Conservation (phyloP, 2,329 filamentous ascomycete genomes). For the Fusarium vanettenii region DNA sequence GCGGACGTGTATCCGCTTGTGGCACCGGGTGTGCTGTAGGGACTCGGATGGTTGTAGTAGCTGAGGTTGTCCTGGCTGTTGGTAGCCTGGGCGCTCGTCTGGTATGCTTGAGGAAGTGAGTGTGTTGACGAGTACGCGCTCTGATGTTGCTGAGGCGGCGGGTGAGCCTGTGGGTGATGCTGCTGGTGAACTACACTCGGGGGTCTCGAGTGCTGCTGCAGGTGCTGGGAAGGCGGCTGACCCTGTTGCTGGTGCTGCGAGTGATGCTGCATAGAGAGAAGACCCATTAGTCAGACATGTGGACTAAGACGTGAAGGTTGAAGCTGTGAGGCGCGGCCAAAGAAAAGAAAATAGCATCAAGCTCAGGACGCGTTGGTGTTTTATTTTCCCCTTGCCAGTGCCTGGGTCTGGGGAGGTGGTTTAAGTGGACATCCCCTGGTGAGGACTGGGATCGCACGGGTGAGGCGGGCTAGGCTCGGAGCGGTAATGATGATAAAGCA, state of each 20-base stretch:
- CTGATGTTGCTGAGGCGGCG: constrained; percentile 68
- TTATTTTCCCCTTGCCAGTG: constrained; percentile 61
- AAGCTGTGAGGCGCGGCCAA: constrained; percentile 46
- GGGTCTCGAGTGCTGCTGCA: constrained; percentile 75
- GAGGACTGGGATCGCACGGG: constrained; percentile 62
- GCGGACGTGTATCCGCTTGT: constrained; percentile 88
- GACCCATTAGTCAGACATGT: constrained; percentile 65
- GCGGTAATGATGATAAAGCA: constrained; percentile 54
- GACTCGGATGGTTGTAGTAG: constrained; percentile 83
- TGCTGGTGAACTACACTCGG: constrained; percentile 80
- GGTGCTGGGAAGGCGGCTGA: constrained; percentile 73
- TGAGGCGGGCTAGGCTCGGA: constrained; percentile 62
- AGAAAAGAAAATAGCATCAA: constrained; percentile 53
- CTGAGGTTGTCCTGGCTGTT: constrained; percentile 74
- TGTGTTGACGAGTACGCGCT: constrained; percentile 76
- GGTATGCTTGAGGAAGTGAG: constrained; percentile 74
- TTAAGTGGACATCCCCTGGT: constrained; percentile 53
- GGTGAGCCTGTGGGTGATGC: constrained; percentile 74
- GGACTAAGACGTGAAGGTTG: constrained; percentile 45
- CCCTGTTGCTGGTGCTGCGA: constrained; percentile 79
- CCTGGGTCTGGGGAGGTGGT: constrained; percentile 59
- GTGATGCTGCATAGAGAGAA: constrained; percentile 79
- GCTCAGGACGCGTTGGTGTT: constrained; percentile 61
- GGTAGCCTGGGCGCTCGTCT: constrained; percentile 71
- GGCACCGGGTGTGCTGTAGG: constrained; percentile 85